A percentile compares a stretch with the other conserved stretches of the same genome.
These are phyloP conservation scores for Ophiocordyceps camponoti-floridani DNA, from an alignment of 2,329 filamentous ascomycete species.

Conservation along the genomic window DNA sequence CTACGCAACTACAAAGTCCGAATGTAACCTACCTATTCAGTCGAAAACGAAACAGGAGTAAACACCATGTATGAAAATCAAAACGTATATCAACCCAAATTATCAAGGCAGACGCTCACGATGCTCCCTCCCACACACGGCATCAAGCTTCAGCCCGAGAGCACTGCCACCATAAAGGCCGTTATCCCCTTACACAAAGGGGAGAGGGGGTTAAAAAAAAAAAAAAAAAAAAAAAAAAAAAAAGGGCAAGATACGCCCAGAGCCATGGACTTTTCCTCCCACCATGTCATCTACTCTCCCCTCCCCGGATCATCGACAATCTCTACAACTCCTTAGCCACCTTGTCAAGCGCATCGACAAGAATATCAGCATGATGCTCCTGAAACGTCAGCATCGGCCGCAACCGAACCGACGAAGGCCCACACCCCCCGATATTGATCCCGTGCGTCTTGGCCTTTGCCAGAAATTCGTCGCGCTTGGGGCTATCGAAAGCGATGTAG, in stretches of 20 bases:
- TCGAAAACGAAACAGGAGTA: no score
- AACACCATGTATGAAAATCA: no score
- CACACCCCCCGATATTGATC: constrained; percentile 76
- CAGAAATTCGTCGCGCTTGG: constrained; percentile 62
- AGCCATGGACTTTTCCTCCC: background rate
- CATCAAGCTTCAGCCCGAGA: no score
- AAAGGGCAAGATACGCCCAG: background rate
- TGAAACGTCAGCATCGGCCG: constrained; percentile 88
- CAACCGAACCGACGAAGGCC: constrained; percentile 56
- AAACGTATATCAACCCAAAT: no score
- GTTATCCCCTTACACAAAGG: no score
- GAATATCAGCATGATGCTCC: constrained; percentile 73
- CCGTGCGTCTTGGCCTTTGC: constrained; percentile 62
- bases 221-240: background rate
- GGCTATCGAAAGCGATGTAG: constrained; percentile 83
- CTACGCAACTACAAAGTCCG: no score
- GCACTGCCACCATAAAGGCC: no score
- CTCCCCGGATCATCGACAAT: background rate
- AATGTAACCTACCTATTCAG: no score
- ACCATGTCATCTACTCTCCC: background rate
- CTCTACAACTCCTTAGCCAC: constrained; percentile 30
- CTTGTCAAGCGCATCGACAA: constrained; percentile 65
- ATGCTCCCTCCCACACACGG: no score
- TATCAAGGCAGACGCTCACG: no score
- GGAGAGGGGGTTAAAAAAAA: no score